phyloP scores from a whole-genome alignment of 2,329 filamentous ascomycete species.

The Emericellopsis atlantica region DNA sequence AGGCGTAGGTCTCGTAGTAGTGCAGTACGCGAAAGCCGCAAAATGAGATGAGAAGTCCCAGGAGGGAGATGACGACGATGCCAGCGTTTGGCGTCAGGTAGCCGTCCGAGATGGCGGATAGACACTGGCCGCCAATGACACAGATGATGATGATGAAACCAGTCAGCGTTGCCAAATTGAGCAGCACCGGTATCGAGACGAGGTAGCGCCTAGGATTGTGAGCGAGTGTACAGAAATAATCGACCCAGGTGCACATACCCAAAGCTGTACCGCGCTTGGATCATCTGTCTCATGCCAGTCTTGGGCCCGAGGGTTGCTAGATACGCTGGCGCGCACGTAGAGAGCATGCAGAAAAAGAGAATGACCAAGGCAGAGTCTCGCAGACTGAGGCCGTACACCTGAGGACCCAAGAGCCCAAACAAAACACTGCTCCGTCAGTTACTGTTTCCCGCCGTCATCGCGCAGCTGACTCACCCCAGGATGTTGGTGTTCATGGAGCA shows the following conservation, averaged over 20 bases:
- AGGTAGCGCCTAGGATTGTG: constrained; percentile 31
- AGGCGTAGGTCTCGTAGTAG: constrained; percentile 44
- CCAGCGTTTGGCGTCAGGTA: constrained; percentile 38
- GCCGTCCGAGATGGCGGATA: constrained; percentile 38
- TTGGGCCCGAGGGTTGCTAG: constrained; percentile 45
- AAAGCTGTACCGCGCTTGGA: constrained; percentile 51
- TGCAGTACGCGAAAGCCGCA: constrained; percentile 46
- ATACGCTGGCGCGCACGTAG: constrained; percentile 39
- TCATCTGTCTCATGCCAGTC: constrained; percentile 54
- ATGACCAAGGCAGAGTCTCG: constrained; percentile 46
- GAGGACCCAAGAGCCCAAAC: constrained; percentile 50
- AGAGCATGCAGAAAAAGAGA: constrained; percentile 48
- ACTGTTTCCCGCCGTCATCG: not conserved
- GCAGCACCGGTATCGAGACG: constrained; percentile 44
- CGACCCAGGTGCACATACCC: constrained; percentile 22
- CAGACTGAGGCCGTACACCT: constrained; percentile 39
- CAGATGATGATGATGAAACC: constrained; percentile 52
- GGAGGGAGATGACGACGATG: constrained; percentile 46
- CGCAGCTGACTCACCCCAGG: constrained; percentile 19
- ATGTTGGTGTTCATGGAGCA: constrained; percentile 35
- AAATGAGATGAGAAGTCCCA: constrained; percentile 48
- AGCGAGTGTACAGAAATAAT: constrained; percentile 3
- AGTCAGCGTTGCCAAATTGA: constrained; percentile 50
- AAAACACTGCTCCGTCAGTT: constrained; percentile 31
- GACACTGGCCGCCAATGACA: constrained; percentile 47